These are phyloP conservation scores for Pelargonium citronellum DNA, from an alignment of 441 rosid genomes.

Conservation along the genomic window DNA sequence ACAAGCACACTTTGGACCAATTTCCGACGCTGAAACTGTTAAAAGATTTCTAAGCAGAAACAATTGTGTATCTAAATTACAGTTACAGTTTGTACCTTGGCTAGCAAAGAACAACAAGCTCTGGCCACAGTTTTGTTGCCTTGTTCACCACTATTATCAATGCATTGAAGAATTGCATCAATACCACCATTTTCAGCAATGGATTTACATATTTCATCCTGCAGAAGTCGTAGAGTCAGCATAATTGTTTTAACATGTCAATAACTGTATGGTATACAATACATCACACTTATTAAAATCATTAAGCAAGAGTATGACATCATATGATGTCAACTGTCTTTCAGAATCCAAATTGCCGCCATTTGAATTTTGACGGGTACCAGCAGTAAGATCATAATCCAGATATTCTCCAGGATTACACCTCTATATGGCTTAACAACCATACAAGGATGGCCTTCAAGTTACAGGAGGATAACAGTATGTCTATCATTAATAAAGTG, in stretches of 20 bases:
- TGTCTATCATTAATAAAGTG: not conserved
- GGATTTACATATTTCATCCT: constrained; percentile 91
- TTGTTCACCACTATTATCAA: constrained; percentile 74
- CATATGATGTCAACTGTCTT: too few species aligned
- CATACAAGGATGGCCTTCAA: too few species aligned
- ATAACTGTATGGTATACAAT: not conserved
- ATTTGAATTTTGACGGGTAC: too few species aligned
- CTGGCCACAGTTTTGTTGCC: constrained; percentile 65
- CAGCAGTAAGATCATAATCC: too few species aligned
- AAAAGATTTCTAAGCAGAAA: not conserved
- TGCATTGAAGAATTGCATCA: constrained; percentile 58
- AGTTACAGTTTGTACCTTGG: constrained; percentile 44
- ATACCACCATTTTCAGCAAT: constrained; percentile 87
- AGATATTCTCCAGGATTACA: too few species aligned
- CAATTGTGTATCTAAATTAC: not conserved
- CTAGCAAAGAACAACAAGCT: constrained; percentile 69
- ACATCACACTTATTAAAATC: too few species aligned
- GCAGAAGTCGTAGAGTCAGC: constrained; percentile 17
- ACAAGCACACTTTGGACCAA: too few species aligned
- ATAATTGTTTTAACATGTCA: not conserved
- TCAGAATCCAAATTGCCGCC: too few species aligned
- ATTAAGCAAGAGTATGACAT: too few species aligned
- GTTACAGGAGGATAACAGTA: not conserved
- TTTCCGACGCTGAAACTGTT: too few species aligned
- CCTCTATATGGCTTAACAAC: too few species aligned